Evolutionary conservation across 2,329 filamentous ascomycete genomes (phyloP), one percentile per base, ranked within the genome.

Genomic region (Zopfia rhizophila): DNA sequence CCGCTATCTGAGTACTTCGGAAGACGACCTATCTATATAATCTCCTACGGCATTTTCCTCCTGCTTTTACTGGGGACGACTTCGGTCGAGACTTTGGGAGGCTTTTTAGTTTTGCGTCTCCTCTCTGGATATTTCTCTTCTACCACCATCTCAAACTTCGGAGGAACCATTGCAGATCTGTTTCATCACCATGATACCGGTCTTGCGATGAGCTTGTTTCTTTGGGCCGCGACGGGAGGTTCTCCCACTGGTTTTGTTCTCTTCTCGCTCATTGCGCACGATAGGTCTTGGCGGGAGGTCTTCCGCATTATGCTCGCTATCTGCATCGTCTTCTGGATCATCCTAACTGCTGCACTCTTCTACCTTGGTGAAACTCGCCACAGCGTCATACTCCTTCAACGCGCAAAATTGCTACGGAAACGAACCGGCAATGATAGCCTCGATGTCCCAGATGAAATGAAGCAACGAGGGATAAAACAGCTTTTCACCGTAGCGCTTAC

Each of bases 291-390:
- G 77, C 63, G 75, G 25, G 60, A 66, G 32, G 72, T 78, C 0
- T 75, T 79, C 44, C 76, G 76, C 66, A 68, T 76, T 16, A 65
- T 79, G 51, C 65, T 79, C n/a, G 72, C 69, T 5, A 72, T 78
- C 8, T 77, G 73, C 51, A 68, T 75, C 5, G 58, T 61, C 1
- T 67, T 75, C 35, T 79, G 76, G 76, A 24, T 75, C 13, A 58
- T 78, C 39, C 66, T 79, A 60, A 62, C 69, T 3, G 45, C 66
- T 5, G 69, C 70, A 7, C 56, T 75, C 3, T 65, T 65, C 35
- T 44, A 53, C 10, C 60, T 76, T 14, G 68, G 70, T 14, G 76
- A 79, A 51, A 78, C 75, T 1, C 60, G 76, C 18, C 76, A 78
- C 47, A 75, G 71, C 27, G 73, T 77, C 2, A 64, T 79, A 12